Base-by-base conservation (phyloP, 306 rosid species). In the Rosa lucieae region DNA sequence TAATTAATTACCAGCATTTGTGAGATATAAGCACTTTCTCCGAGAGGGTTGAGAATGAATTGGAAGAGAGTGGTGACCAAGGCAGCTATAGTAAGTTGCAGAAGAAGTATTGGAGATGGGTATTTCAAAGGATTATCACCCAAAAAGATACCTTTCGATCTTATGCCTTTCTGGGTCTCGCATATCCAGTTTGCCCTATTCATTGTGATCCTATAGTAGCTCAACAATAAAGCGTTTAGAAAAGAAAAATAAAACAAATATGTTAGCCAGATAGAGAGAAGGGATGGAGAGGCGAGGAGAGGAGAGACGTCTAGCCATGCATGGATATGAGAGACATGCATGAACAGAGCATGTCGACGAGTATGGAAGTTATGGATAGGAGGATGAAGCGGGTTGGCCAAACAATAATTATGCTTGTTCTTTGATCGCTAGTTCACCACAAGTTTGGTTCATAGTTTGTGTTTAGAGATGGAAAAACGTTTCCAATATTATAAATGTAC, bases 1-100 rank as follows among this genome's bases (percentile, higher is more conserved):
- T 8, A 15, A 59, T 23, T 23, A 29, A 32, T 65, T 89, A 89
- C 94, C 86, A 88, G 81, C 86, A 89, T 48, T 14, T 85, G 89
- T 6, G 94, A 79, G 67, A 85, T 40, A 83, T 87, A 92, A 71
- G 79, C 76, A 23, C 77, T 81, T 40, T 78, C 73, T 1, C 90
- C 97, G 2, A 89, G 46, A 21, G 92, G 94, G 75, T 69, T n/a
- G 77, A 92, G 89, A 43, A 92, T 0, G 49, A 53, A 2, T 18
- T 81, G 86, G 8, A 89, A 67, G 17, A 67, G 18, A 58, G 80
- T 0, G 69, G 87, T 73, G 44, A 86, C 52, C 20, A 83, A 10
- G 7, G 82, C 74, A 5, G 82, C 73, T 42, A 89, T 0, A 47
- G 89, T 47, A 20, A 72, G 81, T 62, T 92, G 97, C 0, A 87